Conservation (phyloP, 148 eudicot species). For the Vaccinium myrtillus region DNA sequence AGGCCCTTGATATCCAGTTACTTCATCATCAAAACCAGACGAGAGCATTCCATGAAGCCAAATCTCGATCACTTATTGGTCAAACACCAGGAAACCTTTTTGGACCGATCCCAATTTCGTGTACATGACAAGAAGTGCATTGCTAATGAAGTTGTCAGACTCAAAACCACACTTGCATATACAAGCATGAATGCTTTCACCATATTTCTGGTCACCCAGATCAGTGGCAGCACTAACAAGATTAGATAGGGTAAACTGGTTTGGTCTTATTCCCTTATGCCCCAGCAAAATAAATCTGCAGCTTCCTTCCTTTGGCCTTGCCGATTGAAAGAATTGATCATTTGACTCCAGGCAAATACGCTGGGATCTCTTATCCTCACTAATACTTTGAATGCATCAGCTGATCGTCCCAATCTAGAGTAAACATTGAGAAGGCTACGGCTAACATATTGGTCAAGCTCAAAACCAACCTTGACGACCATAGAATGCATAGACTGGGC, state of each 20-base stretch:
- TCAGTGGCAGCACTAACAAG: constrained; percentile 34
- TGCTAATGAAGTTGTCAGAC: constrained; percentile 29
- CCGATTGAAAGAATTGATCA: constrained; percentile 38
- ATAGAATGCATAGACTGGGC: constrained; percentile 35
- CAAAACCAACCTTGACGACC: constrained; percentile 35
- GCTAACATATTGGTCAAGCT: constrained; percentile 32
- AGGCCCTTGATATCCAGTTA: constrained; percentile 29
- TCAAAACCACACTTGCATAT: constrained; percentile 40
- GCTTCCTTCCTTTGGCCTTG: constrained; percentile 38
- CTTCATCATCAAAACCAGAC: constrained; percentile 38
- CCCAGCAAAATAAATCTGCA: constrained; percentile 31
- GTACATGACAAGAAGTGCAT: constrained; percentile 43
- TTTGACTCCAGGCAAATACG: constrained; percentile 38
- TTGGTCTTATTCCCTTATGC: constrained; percentile 27
- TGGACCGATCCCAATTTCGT: constrained; percentile 23
- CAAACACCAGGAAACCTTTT: constrained; percentile 31
- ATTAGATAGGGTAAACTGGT: constrained; percentile 39
- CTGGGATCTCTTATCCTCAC: constrained; percentile 26
- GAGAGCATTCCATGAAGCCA: constrained; percentile 43
- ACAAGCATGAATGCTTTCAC: constrained; percentile 44
- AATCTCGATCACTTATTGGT: constrained; percentile 29
- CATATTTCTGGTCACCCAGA: constrained; percentile 15
- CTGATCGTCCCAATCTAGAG: constrained; percentile 30
- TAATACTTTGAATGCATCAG: constrained; percentile 35
- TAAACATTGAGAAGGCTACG: constrained; percentile 43